Base-by-base conservation (phyloP, 75 land plant genomes). In the Picea glauca region DNA sequence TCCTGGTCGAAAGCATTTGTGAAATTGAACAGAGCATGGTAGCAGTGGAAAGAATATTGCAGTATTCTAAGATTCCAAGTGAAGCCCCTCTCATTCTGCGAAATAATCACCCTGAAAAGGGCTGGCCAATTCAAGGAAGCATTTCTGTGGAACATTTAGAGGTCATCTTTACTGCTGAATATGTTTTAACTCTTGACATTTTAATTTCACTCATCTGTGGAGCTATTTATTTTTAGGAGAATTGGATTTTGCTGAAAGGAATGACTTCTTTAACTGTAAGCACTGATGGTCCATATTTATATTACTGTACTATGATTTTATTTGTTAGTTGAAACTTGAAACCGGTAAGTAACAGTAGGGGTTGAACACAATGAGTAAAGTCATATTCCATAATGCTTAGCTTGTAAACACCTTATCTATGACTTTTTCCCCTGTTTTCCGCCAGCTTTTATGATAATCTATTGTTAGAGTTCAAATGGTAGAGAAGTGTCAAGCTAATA, bases 81-180 rank as follows among this genome's bases (percentile, higher is more conserved):
- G 43, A 40, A 40, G 43, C 43, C 5, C 43, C 43, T 0, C 62
- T 60, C 62, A 14, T 15, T 60, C 62, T 17, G 17, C n/a, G 3
- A 15, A 60, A 60, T 60, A 60, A 4, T 3, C n/a, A 17, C 62
- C 62, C 62, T 60, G 17, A 11, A 20, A 60, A 17, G 62, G 62
- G n/a, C 3, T 17, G 62, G 62, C 62, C 17, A 60, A 20, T 60
- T 15, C 4, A 60, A 20, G n/a, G 62, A 60, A 60, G n/a, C 62
- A 20, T 60, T 60, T 20, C 62, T 20, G 43, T 40, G 43, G 43
- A 40, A 40, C 43, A 40, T 40, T 40, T 40, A 40, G 5, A 95
- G 93, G 98, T 93, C 77, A 68, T 26, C 33, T 62, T 30, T 8
- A 7, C 30, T n/a, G 56, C 23, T 20, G 15, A 30, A 30, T 40